These are phyloP conservation scores for Pisolithus marmoratus DNA, from an alignment of 768 basidiomycete species.

Conservation along the genomic window DNA sequence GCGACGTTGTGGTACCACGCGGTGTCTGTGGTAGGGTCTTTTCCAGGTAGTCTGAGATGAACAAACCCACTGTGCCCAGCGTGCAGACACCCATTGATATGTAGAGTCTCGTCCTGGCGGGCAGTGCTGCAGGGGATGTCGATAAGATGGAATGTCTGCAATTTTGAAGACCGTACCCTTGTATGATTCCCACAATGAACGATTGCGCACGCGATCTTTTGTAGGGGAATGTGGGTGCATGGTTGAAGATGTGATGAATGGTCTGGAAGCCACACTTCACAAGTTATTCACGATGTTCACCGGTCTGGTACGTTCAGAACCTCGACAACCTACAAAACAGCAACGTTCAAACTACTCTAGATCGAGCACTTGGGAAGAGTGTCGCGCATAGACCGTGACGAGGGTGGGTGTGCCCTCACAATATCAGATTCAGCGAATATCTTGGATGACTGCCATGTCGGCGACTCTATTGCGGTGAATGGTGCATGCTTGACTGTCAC, in stretches of 20 bases:
- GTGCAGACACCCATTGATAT: conserved; percentile 45
- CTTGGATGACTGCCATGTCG: conserved; percentile 83
- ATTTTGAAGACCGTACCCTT: conserved; percentile 25
- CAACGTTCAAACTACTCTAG: conserved; percentile 34
- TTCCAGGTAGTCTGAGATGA: conserved; percentile 49
- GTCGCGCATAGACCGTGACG: conserved; percentile 53
- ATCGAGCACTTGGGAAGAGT: conserved; percentile 88
- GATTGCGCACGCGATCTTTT: conserved; percentile 5
- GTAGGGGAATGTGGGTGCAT: not conserved
- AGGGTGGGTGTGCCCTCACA: conserved; percentile 76
- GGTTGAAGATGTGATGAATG: not conserved
- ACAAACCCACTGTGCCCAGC: conserved; percentile 42
- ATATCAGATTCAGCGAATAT: conserved; percentile 68
- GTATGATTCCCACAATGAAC: conserved; percentile 40
- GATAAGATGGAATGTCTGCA: conserved; percentile 1
- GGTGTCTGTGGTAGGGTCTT: conserved; percentile 26
- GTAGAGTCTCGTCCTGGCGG: conserved; percentile 46
- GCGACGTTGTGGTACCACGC: not conserved
- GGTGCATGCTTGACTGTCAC: conserved; percentile 90
- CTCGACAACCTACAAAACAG: not conserved
- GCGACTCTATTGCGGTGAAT: conserved; percentile 91
- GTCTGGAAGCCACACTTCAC: too few species aligned
- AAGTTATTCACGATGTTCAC: conserved; percentile 55
- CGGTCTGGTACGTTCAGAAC: conserved; percentile 52
- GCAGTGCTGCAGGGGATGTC: conserved; percentile 38